A percentile compares a stretch with the other conserved stretches of the same genome.
Evolutionary conservation across 352 stramenopile species (phyloP).

Genomic region (Phytophthora pini): DNA sequence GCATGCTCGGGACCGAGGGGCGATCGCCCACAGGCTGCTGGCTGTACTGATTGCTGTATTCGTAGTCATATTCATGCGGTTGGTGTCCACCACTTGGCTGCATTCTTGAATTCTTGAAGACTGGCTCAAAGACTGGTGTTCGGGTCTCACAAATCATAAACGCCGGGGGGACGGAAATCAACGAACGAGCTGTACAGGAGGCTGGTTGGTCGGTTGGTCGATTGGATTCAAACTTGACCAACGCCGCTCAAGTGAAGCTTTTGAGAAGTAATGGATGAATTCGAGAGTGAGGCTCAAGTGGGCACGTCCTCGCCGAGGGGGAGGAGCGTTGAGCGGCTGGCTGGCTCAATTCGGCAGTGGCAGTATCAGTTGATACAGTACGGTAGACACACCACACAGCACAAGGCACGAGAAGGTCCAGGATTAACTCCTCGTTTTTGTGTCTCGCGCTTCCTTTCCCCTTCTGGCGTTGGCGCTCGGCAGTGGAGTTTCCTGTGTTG

Average conservation of each 20-base stretch:
- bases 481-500: slow-evolving; percentile 35
- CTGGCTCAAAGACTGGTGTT: slow-evolving; percentile 38
- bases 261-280: slow-evolving; percentile 47
- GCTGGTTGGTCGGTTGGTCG: slow-evolving; percentile 6
- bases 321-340: slow-evolving; percentile 22
- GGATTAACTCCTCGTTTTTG: slow-evolving; percentile 42
- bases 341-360: slow-evolving; percentile 35
- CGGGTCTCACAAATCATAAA: slow-evolving; percentile 47
- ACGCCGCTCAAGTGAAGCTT: slow-evolving; percentile 5
- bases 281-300: slow-evolving; percentile 45
- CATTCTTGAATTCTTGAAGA: slow-evolving; percentile 49
- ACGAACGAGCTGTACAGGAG: slow-evolving; percentile 1
- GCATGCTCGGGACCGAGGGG: slow-evolving; percentile 25
- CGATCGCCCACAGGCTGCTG: slow-evolving; percentile 24
- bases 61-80: slow-evolving; percentile 33
- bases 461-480: slow-evolving; percentile 41
- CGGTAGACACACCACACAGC: slow-evolving; percentile 12
- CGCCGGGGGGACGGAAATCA: slow-evolving; percentile 2
- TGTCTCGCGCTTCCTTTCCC: slow-evolving; percentile 41
- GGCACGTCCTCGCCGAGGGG: slow-evolving; percentile 6
- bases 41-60: slow-evolving; percentile 35
- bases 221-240: slow-evolving; percentile 6
- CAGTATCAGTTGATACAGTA: slow-evolving; percentile 40
- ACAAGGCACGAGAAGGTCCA: slow-evolving; percentile 31
- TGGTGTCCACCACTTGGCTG: slow-evolving; percentile 37